Evolutionary conservation across 139 green algal genomes (phyloP).

Genomic region (Coccomyxa sp.): DNA sequence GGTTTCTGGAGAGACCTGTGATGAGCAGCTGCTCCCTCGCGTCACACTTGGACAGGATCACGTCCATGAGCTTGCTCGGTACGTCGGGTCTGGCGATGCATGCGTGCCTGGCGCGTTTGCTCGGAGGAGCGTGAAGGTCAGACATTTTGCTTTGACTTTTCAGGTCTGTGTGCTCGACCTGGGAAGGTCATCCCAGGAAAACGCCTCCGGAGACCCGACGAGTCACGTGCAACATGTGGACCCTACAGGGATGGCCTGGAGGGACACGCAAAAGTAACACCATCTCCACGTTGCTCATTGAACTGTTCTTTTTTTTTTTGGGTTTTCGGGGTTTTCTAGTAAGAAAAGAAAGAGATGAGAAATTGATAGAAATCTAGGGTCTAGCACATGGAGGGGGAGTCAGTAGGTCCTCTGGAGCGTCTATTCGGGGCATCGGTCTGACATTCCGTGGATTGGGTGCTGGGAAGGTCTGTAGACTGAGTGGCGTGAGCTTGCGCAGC

Average conservation of each 20-base stretch:
- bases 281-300: not conserved
- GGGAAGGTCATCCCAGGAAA: conserved; percentile 1
- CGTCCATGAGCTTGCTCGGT: conserved; percentile 1
- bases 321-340: not conserved
- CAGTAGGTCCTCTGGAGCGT: not conserved
- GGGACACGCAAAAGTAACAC: not conserved
- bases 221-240: conserved; percentile 2
- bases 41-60: not conserved
- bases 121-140: not conserved
- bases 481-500: not conserved
- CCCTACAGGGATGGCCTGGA: conserved; percentile 1
- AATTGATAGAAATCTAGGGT: not conserved
- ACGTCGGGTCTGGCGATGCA: not conserved
- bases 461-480: not conserved
- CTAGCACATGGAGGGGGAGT: not conserved
- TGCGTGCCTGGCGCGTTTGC: not conserved
- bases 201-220: not conserved
- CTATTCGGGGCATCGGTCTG: not conserved
- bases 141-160: not conserved
- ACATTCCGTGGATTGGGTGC: not conserved
- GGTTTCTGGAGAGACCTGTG: not conserved
- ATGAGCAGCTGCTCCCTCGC: not conserved
- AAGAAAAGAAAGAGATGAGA: not conserved
- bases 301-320: not conserved
- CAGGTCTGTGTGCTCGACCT: not conserved